Evolutionary conservation across 2,329 filamentous ascomycete genomes (phyloP), one percentile per base, ranked within the genome.

Genomic region (Claviceps monticola): DNA sequence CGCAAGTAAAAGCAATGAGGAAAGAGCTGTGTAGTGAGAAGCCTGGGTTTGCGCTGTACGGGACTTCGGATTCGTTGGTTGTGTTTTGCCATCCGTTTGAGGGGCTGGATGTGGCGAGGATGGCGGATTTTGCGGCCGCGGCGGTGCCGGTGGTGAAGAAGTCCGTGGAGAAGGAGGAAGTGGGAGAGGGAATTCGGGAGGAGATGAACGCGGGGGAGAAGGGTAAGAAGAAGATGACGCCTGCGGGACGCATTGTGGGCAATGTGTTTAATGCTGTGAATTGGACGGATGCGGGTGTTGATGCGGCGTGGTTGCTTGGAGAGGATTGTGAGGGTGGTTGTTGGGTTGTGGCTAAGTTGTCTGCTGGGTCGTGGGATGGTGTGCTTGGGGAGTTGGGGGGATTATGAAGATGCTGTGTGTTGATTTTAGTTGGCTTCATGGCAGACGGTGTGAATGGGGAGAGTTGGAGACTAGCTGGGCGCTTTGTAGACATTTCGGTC

Each of bases 271-370:
- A 50, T 23, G 16, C 43, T 7, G 21, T 50, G 19, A 43, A 53
- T 26, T 53, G 51, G 51, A 46, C 41, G 26, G 43, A 53, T 23
- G 47, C 51, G 8, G 47, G 47, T 1, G 34, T 53, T 13, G 47
- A 53, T n/a, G 14, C 23, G n/a, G 21, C 50, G 19, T 42, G n/a
- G 34, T 16, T 34, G 41, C 36, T 50, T 3, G 47, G 51, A 23
- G 13, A 21, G 17, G 47, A 47, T n/a, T 21, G 38, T 17, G 42
- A 13, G 6, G 51, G 47, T 3, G 47, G 43, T 16, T 46, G 42
- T 34, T 46, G 51, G 51, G 39, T 50, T 37, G 38, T 42, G 51
- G 47, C 46, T 19, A 53, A 47, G 42, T 9, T 53, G 34, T 53
- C 51, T 4, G 4, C 47, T 19, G 21, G 13, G 36, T 46, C 48